phyloP scores from a whole-genome alignment of 176 grass and related monocot species.

The Elymus sibiricus region DNA sequence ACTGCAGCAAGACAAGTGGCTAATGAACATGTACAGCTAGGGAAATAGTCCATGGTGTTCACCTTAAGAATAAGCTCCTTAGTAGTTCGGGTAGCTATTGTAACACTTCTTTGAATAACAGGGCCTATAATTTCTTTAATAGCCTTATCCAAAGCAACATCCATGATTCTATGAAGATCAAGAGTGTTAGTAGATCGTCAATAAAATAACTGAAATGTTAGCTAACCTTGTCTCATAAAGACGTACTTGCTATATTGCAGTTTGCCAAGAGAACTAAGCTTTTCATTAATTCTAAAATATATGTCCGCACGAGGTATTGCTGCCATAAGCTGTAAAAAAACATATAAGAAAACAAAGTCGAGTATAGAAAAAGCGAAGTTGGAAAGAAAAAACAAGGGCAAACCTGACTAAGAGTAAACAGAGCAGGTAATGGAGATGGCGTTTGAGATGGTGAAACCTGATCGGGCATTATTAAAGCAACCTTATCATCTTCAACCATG shows the following conservation, averaged over 20 bases:
- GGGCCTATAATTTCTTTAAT: constrained; percentile 90
- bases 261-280: constrained; percentile 79
- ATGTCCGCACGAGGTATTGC: constrained; percentile 80
- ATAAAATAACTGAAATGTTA: constrained; percentile 19
- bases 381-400: constrained; percentile 12
- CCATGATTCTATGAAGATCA: constrained; percentile 69
- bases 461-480: constrained; percentile 81
- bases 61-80: constrained; percentile 98
- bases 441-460: constrained; percentile 67
- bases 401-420: constrained; percentile 93
- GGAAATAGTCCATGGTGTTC: neutral
- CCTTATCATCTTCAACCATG: constrained; percentile 87
- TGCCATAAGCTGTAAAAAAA: constrained; percentile 68
- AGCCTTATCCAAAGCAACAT: constrained; percentile 87
- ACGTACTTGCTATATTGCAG: constrained; percentile 80
- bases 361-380: constrained; percentile 10
- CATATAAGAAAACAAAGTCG: constrained; percentile 22
- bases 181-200: constrained; percentile 5
- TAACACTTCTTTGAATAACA: constrained; percentile 98
- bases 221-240: neutral
- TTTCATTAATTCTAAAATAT: constrained; percentile 91
- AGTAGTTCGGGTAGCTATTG: constrained; percentile 89
- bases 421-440: constrained; percentile 51
- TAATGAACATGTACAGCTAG: neutral
- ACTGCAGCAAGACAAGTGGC: constrained; percentile 14